phyloP scores from a whole-genome alignment of 2,329 filamentous ascomycete species.

The Colletotrichum truncatum region DNA sequence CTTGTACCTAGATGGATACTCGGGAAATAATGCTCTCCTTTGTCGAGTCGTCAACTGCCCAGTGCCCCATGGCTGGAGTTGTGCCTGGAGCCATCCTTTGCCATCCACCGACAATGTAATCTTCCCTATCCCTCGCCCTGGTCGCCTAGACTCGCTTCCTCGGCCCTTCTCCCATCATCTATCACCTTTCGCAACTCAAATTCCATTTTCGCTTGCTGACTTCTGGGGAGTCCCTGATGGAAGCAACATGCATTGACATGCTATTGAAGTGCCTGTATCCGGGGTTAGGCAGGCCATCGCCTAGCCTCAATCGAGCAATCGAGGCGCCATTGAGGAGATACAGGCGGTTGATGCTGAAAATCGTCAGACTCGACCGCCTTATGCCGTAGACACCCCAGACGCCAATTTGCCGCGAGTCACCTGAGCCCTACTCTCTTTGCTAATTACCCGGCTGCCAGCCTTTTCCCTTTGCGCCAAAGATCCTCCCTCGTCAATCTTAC shows the following conservation, averaged over 20 bases:
- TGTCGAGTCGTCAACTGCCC: neutral
- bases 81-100: neutral
- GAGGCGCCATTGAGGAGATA: neutral
- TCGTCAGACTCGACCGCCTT: neutral
- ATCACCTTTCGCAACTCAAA: constrained; percentile 1
- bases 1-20: constrained; percentile 3
- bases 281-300: constrained; percentile 6
- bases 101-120: neutral
- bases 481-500: constrained; percentile 7
- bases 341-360: neutral
- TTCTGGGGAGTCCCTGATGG: neutral
- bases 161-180: constrained; percentile 2
- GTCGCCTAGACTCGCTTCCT: constrained; percentile 10
- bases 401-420: constrained; percentile 16
- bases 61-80: neutral
- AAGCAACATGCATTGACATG: neutral
- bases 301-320: neutral
- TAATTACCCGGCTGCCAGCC: constrained; percentile 16
- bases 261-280: neutral
- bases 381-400: neutral
- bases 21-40: neutral
- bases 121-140: constrained; percentile 7
- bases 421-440: constrained; percentile 9
- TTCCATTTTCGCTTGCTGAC: neutral
- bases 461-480: constrained; percentile 5